These are phyloP conservation scores for Termitomyces bulborhizus DNA, from an alignment of 768 basidiomycete genomes.

Conservation along the genomic window DNA sequence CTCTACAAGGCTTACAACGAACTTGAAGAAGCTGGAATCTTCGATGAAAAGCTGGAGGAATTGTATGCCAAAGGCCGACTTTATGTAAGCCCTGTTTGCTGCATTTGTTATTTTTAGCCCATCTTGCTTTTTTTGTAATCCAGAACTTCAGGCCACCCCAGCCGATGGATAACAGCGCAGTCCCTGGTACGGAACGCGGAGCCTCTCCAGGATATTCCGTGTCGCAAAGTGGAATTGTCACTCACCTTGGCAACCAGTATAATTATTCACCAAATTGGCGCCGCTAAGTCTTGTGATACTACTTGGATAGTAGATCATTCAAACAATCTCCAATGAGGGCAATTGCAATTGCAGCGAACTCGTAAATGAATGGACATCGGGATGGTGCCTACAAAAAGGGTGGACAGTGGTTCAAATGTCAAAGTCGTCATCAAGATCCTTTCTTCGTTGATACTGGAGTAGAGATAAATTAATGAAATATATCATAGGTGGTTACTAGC, in stretches of 20 bases:
- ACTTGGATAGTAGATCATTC: neutral
- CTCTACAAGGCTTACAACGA: conserved; percentile 78
- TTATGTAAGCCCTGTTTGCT: conserved; percentile 41
- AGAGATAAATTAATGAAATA: conserved; percentile 1
- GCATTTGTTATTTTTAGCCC: neutral
- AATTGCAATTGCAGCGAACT: neutral
- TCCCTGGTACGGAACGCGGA: conserved; percentile 1
- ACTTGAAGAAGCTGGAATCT: conserved; percentile 68
- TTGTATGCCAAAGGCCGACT: conserved; percentile 73
- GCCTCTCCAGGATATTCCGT: conserved; percentile 4
- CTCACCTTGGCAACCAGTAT: neutral
- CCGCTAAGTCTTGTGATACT: neutral
- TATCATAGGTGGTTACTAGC: conserved; percentile 13
- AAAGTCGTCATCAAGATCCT: conserved; percentile 62
- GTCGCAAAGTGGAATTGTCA: neutral
- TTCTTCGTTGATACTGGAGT: conserved; percentile 55
- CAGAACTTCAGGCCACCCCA: conserved; percentile 19
- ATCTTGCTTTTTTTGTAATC: neutral
- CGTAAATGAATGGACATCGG: neutral
- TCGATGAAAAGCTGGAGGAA: conserved; percentile 86
- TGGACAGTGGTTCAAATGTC: conserved; percentile 34
- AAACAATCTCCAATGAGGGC: neutral
- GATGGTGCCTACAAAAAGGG: neutral
- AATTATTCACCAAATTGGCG: conserved; percentile 4
- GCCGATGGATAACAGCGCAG: neutral